Conservation (phyloP, 2,329 filamentous ascomycete genomes). For the Beauveria asiatica region DNA sequence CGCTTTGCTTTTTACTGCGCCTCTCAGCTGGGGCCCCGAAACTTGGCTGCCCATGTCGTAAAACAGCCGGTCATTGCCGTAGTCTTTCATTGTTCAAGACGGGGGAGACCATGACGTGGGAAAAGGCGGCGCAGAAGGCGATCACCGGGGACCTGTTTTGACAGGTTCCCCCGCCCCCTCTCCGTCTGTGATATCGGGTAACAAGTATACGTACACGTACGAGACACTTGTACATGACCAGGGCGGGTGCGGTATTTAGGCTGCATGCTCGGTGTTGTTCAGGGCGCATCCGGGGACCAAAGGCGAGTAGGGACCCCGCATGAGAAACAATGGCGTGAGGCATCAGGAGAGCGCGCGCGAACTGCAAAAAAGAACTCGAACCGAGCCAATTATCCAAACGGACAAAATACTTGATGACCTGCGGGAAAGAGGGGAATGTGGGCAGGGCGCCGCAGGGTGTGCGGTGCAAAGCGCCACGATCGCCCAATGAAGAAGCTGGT, state of each 20-base stretch:
- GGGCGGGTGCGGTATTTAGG: neutral
- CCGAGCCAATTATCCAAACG: neutral
- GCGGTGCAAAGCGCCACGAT: neutral
- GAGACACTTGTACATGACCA: neutral
- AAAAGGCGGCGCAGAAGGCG: neutral
- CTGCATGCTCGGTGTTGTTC: neutral
- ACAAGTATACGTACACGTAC: neutral
- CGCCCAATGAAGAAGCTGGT: slow-evolving; percentile 5
- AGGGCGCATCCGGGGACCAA: neutral
- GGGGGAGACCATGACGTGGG: too few species aligned
- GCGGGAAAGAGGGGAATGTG: neutral
- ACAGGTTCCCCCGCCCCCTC: neutral
- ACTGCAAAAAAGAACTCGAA: neutral
- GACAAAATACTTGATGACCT: neutral
- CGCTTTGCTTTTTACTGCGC: too few species aligned
- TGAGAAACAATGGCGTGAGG: neutral
- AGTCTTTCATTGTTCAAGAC: too few species aligned
- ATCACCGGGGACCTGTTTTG: neutral
- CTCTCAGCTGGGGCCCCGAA: too few species aligned
- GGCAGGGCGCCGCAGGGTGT: neutral
- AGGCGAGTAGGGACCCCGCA: neutral
- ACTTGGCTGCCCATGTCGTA: too few species aligned
- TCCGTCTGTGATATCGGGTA: neutral
- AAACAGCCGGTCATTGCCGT: too few species aligned
- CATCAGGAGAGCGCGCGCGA: neutral